Conservation (phyloP, 805 yeast species). For the Kodamaea lidongshanica region DNA sequence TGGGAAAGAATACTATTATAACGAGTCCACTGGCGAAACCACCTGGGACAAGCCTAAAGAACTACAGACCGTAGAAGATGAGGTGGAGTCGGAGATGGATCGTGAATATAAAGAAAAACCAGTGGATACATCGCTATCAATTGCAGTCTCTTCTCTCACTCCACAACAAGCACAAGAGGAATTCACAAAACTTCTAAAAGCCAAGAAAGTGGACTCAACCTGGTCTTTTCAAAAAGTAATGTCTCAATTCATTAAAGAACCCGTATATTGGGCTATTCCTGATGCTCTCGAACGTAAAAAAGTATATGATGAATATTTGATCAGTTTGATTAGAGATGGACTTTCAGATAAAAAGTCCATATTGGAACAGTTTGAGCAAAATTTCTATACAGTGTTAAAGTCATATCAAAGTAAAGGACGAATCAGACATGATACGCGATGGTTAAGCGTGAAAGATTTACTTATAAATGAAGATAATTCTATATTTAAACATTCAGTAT, state of each 20-base stretch:
- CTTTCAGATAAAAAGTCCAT: conserved; percentile 47
- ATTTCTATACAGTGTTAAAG: conserved; percentile 45
- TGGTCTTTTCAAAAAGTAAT: conserved; percentile 73
- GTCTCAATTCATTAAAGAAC: conserved; percentile 48
- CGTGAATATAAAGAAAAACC: conserved; percentile 18
- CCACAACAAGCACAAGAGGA: conserved; percentile 38
- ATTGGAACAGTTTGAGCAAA: conserved; percentile 48
- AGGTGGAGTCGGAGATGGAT: conserved; percentile 13
- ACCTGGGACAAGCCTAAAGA: conserved; percentile 76
- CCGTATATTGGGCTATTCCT: conserved; percentile 60
- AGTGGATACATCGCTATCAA: conserved; percentile 18
- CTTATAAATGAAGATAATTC: conserved; percentile 58
- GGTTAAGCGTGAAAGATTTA: conserved; percentile 50
- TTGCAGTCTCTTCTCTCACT: conserved; percentile 13
- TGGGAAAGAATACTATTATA: conserved; percentile 63
- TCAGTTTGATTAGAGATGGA: conserved; percentile 39
- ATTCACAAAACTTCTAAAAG: conserved; percentile 50
- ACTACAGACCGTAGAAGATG: conserved; percentile 15
- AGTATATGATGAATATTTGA: conserved; percentile 59
- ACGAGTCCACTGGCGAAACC: conserved; percentile 55
- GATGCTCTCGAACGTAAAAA: conserved; percentile 57
- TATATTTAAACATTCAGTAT: conserved; percentile 52
- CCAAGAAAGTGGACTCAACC: conserved; percentile 55
- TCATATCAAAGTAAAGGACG: conserved; percentile 25
- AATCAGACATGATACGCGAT: conserved; percentile 54